Conservation (phyloP, 176 grass and related monocot species). For the Carex parvula region DNA sequence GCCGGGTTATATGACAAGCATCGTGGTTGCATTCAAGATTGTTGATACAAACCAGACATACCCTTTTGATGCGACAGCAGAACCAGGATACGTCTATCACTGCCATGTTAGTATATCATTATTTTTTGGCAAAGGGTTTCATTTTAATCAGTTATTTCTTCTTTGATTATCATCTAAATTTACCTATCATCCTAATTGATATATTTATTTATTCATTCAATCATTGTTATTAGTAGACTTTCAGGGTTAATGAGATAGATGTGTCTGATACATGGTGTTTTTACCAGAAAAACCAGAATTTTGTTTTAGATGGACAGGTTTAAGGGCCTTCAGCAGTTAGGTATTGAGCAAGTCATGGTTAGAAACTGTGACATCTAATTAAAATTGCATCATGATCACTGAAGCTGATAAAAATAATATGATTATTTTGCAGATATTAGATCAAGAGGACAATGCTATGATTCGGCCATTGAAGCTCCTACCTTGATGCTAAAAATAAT, state of each 20-base stretch:
- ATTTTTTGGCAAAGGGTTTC: neutral
- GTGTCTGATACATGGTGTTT: neutral
- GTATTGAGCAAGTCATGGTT: neutral
- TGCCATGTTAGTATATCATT: conserved; percentile 27
- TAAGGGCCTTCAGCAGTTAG: neutral
- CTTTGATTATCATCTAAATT: neutral
- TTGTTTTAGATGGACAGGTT: neutral
- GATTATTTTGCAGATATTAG: conserved; percentile 28
- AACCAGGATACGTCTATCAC: conserved; percentile 33
- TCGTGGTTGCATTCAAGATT: conserved; percentile 28
- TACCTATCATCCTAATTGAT: neutral
- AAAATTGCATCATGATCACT: neutral
- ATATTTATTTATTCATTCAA: neutral
- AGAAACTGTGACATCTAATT: neutral
- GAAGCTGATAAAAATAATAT: neutral
- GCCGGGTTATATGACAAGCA: conserved; percentile 32
- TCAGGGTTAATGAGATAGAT: neutral
- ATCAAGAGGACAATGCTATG: conserved; percentile 39
- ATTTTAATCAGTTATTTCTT: neutral
- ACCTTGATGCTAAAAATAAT: neutral
- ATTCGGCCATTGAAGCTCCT: conserved; percentile 34
- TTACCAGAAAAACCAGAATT: neutral
- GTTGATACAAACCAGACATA: conserved; percentile 29
- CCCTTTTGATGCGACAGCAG: conserved; percentile 26
- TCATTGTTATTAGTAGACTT: neutral